These are phyloP conservation scores for Zelonia costaricensis DNA, from an alignment of 208 protist species.

Conservation along the genomic window DNA sequence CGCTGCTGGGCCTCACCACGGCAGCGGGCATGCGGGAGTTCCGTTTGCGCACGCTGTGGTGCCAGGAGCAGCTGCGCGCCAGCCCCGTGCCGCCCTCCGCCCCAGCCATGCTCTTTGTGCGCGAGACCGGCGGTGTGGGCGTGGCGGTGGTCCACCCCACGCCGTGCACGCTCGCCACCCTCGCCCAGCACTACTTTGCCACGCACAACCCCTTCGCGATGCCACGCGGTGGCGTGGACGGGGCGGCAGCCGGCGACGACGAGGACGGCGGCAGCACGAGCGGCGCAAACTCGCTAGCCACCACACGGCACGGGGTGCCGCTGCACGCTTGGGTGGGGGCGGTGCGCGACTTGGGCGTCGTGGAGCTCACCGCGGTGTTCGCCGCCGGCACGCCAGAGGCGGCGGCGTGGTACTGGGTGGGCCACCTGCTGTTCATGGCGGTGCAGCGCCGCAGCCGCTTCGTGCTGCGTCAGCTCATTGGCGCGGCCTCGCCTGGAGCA, in stretches of 20 bases:
- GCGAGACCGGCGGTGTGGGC: slow-evolving; percentile 20
- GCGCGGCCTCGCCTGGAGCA: too few relatives aligned
- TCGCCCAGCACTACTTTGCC: slow-evolving; percentile 50
- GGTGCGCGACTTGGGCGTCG: slow-evolving; percentile 24
- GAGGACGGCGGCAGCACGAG: not conserved
- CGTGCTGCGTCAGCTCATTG: slow-evolving; percentile 23
- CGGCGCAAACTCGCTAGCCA: not conserved
- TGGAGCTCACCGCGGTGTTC: slow-evolving; percentile 57
- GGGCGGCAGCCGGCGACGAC: not conserved
- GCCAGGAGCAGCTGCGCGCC: slow-evolving; percentile 25
- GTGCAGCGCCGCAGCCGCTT: slow-evolving; percentile 20
- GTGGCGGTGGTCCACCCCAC: slow-evolving; percentile 50
- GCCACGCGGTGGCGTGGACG: not conserved
- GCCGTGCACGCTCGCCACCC: slow-evolving; percentile 38
- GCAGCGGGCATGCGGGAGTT: slow-evolving; percentile 10
- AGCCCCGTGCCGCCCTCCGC: slow-evolving; percentile 5
- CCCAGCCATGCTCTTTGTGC: slow-evolving; percentile 29
- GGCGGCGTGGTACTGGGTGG: slow-evolving; percentile 56
- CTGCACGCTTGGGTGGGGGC: slow-evolving; percentile 12
- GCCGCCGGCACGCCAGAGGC: slow-evolving; percentile 41
- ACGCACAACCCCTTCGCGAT: slow-evolving; percentile 17
- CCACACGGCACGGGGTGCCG: slow-evolving; percentile 4
- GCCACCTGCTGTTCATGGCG: slow-evolving; percentile 41
- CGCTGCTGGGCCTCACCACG: slow-evolving; percentile 21
- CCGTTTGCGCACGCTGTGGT: slow-evolving; percentile 12